Conservation (phyloP, 2,329 filamentous ascomycete species). For the Colletotrichum sp. region DNA sequence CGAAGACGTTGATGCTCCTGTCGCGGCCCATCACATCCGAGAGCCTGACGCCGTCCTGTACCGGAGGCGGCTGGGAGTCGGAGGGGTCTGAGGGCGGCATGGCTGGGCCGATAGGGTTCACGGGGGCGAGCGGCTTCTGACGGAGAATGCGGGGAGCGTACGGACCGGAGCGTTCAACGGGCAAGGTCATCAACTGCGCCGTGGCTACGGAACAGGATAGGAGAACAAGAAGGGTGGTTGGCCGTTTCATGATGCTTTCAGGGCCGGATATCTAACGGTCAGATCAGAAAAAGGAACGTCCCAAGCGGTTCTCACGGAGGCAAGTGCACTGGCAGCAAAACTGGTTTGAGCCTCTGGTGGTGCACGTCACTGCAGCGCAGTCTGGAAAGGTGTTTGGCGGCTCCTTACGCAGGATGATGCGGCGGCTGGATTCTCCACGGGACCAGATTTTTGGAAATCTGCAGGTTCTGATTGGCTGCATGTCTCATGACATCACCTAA, state of each 20-base stretch:
- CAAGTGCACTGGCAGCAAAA: neutral
- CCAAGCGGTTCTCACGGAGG: neutral
- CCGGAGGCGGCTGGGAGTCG: slow-evolving; percentile 30
- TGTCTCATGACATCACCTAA: slow-evolving; percentile 11
- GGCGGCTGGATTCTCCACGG: neutral
- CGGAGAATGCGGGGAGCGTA: slow-evolving; percentile 8
- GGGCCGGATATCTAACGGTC: neutral
- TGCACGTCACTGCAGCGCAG: neutral
- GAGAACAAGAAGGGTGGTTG: slow-evolving; percentile 10
- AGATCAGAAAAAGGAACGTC: neutral
- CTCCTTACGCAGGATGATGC: neutral
- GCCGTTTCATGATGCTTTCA: slow-evolving; percentile 16
- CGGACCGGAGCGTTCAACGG: slow-evolving; percentile 11
- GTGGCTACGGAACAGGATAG: slow-evolving; percentile 9
- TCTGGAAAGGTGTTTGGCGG: neutral
- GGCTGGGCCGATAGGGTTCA: slow-evolving; percentile 25
- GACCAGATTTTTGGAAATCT: neutral
- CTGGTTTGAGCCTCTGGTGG: neutral
- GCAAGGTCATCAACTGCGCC: slow-evolving; percentile 6
- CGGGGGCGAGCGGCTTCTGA: slow-evolving; percentile 21
- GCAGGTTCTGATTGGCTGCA: neutral
- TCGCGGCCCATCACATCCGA: slow-evolving; percentile 85
- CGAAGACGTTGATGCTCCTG: slow-evolving; percentile 83
- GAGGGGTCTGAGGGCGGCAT: slow-evolving; percentile 28
- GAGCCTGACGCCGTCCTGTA: slow-evolving; percentile 66